Percentiles rank a stretch among this genome's conserved stretches.
These are phyloP conservation scores for Eimeria maxima DNA, from an alignment of 169 alveolate genomes.

Conservation along the genomic window DNA sequence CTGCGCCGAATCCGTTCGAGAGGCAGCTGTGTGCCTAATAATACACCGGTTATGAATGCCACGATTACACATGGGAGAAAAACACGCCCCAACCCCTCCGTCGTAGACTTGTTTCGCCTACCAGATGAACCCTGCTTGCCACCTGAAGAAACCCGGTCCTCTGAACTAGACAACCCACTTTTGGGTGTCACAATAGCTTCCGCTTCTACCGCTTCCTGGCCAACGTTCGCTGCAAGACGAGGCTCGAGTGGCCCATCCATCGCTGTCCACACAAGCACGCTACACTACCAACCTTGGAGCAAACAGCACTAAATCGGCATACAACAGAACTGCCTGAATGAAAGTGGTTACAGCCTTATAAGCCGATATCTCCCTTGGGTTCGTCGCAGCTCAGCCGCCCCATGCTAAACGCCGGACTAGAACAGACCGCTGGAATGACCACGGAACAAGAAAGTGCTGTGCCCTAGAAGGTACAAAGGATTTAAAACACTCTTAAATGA, in stretches of 20 bases:
- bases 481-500: neutral
- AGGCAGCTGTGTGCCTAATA: neutral
- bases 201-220: neutral
- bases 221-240: neutral
- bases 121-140: neutral
- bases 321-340: neutral
- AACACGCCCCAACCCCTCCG: neutral
- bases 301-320: neutral
- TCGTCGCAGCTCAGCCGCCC: neutral
- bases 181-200: neutral
- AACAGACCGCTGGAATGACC: neutral
- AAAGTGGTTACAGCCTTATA: neutral
- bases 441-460: neutral
- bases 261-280: neutral
- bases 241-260: constrained; percentile 24
- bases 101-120: neutral
- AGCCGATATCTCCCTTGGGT: neutral
- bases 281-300: neutral
- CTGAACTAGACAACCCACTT: neutral
- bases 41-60: neutral
- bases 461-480: neutral
- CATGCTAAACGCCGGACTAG: neutral
- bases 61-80: neutral
- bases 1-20: neutral
- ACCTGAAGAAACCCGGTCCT: neutral